A percentile compares a stretch with the other conserved stretches of the same genome.
These are phyloP conservation scores for Coemansia sp. DNA, from an alignment of 192 early-diverging fungal genomes.

Conservation along the genomic window DNA sequence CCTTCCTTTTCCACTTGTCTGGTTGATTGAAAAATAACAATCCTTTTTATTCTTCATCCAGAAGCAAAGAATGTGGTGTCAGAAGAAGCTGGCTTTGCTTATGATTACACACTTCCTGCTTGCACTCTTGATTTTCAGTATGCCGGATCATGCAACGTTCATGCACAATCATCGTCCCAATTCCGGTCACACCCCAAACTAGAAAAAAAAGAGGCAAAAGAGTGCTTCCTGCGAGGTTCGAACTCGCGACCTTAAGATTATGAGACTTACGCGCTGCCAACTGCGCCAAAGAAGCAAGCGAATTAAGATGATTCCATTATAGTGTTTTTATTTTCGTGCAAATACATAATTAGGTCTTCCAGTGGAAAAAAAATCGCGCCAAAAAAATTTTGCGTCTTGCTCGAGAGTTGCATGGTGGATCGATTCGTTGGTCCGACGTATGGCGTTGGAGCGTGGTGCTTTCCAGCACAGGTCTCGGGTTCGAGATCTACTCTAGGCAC, in stretches of 20 bases:
- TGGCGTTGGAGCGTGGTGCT: too few species aligned
- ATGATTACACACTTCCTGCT: neutral
- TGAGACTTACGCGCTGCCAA: conserved; percentile 39
- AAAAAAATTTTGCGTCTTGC: too few species aligned
- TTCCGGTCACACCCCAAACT: conserved; percentile 6
- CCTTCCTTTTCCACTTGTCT: neutral
- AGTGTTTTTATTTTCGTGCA: too few species aligned
- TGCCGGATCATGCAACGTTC: neutral
- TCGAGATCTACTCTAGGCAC: too few species aligned
- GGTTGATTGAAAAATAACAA: too few species aligned
- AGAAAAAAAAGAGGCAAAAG: conserved; percentile 8
- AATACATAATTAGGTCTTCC: neutral
- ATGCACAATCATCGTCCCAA: conserved; percentile 3
- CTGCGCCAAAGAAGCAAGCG: conserved; percentile 25
- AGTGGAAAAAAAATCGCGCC: too few species aligned
- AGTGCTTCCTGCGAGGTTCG: conserved; percentile 27
- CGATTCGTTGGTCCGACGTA: too few species aligned
- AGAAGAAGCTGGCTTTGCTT: neutral
- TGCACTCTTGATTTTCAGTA: neutral
- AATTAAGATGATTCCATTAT: too few species aligned
- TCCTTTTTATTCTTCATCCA: neutral
- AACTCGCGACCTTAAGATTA: conserved; percentile 40
- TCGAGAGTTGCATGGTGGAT: too few species aligned
- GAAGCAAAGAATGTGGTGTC: neutral
- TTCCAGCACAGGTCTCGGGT: too few species aligned